Base-by-base conservation (phyloP, 1,284 basidiomycete genomes). In the Sanghuangporus weigelae region DNA sequence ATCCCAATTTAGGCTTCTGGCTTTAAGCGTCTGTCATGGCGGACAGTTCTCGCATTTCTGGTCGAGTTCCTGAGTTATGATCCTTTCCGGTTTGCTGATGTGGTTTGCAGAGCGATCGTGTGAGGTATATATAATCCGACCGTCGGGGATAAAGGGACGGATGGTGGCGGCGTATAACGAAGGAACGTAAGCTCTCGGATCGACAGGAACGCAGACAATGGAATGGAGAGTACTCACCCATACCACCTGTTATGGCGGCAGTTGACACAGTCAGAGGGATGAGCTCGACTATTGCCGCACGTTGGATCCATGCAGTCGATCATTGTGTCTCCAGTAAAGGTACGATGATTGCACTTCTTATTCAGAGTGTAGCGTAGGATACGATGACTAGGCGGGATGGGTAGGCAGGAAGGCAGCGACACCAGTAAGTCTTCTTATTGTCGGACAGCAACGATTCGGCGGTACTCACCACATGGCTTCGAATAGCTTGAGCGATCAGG, bases 201-300 rank as follows among this genome's bases (percentile, higher is more conserved):
- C 44, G 23, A 57, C 55, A 36, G 53, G 53, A 54, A 54, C 51
- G 51, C 2, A 49, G 48, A 14, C 16, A 12, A 36, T 50, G 10
- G 48, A 51, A 44, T 53, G 21, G 42, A 54, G 63, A 50, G 50
- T n/a, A 70, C 82, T 68, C 57, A 84, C 81, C 74, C 77, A 67
- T 80, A 87, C 70, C 84, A 90, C 65, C 84, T 80, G 57, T 79
- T 81, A 70, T 88, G 90, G 21, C 59, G 61, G 69, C 85, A 85
- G 36, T 73, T 73, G 3, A 62, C 59, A 60, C 86, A 89, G 51
- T 72, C 64, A 14, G 71, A 7, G 4, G 83, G 82, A 68, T 90
- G 88, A 1, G 72, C 69, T 44, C 67, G 60, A 71, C 84, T 87
- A 69, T 79, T 68, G 64, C 66, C 73, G 72, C 88, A 90, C 46